phyloP scores from a whole-genome alignment of 2,329 filamentous ascomycete species.

The Trichoderma koningiopsis region DNA sequence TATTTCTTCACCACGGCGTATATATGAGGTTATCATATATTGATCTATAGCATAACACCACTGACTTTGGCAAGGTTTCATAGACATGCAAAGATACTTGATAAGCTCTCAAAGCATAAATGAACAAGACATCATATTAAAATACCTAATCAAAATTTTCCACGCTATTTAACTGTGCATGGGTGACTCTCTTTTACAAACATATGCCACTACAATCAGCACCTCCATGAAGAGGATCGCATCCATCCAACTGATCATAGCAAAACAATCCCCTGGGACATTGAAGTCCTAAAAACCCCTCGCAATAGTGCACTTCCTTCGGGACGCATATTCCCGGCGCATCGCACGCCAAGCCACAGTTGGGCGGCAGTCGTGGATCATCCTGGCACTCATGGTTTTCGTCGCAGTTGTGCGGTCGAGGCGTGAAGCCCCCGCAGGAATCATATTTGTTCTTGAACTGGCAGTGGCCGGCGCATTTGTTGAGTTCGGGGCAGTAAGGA shows the following conservation, averaged over 20 bases:
- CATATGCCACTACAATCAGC: constrained; percentile 39
- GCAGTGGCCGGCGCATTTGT: constrained; percentile 37
- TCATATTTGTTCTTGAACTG: constrained; percentile 37
- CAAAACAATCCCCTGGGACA: constrained; percentile 37
- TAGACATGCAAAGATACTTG: not conserved
- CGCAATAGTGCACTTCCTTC: constrained; percentile 30
- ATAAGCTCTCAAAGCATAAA: not conserved
- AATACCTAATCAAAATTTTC: not conserved
- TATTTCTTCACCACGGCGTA: not conserved
- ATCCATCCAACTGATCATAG: constrained; percentile 37
- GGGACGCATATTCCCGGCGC: constrained; percentile 40
- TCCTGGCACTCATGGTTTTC: constrained; percentile 35
- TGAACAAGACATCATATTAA: no score
- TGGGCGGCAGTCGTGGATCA: constrained; percentile 37
- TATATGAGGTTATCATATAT: not conserved
- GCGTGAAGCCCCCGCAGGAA: constrained; percentile 38
- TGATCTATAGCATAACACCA: not conserved
- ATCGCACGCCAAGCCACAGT: constrained; percentile 43
- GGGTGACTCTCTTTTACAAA: constrained; percentile 27
- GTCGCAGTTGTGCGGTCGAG: constrained; percentile 34
- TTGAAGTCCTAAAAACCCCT: constrained; percentile 32
- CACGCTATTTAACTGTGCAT: not conserved
- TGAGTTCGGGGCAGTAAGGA: constrained; percentile 32
- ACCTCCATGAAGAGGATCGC: constrained; percentile 36
- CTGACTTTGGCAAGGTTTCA: not conserved